These are phyloP conservation scores for Tolypocladium ovalisporum DNA, from an alignment of 2,329 filamentous ascomycete species.

Conservation along the genomic window DNA sequence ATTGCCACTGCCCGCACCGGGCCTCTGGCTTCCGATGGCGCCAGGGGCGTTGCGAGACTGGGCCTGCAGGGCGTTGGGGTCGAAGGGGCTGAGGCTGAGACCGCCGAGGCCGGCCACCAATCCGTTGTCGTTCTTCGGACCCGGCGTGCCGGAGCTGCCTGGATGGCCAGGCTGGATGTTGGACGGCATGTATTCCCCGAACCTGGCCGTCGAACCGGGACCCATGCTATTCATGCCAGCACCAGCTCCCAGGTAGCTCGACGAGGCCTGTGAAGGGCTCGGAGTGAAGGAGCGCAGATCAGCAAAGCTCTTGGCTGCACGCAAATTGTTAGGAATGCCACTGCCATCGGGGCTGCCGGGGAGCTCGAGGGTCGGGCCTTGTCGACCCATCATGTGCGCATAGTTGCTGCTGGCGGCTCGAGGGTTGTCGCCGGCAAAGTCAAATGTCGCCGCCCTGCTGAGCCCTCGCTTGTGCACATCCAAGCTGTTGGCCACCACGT, in stretches of 20 bases:
- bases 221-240: constrained; percentile 45
- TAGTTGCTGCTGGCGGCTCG: constrained; percentile 57
- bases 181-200: constrained; percentile 34
- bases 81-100: constrained; percentile 40
- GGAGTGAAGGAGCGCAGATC: constrained; percentile 92
- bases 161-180: constrained; percentile 23
- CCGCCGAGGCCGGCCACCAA: constrained; percentile 38
- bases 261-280: constrained; percentile 75
- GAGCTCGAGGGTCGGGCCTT: constrained; percentile 76
- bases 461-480: constrained; percentile 75
- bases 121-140: constrained; percentile 25
- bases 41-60: constrained; percentile 40
- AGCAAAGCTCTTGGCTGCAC: constrained; percentile 92
- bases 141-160: constrained; percentile 25
- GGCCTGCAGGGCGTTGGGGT: constrained; percentile 27
- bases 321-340: constrained; percentile 65
- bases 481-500: constrained; percentile 50
- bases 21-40: constrained; percentile 55
- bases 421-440: constrained; percentile 77
- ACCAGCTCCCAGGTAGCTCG: constrained; percentile 53
- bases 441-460: constrained; percentile 92
- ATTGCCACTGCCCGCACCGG: constrained; percentile 34
- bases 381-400: constrained; percentile 60
- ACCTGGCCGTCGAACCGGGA: constrained; percentile 25
- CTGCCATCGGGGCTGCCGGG: constrained; percentile 63